Percentiles rank a stretch among this genome's conserved stretches.
phyloP scores from a whole-genome alignment of 805 yeast genomes.

The Teunomyces barrocoloradensis region DNA sequence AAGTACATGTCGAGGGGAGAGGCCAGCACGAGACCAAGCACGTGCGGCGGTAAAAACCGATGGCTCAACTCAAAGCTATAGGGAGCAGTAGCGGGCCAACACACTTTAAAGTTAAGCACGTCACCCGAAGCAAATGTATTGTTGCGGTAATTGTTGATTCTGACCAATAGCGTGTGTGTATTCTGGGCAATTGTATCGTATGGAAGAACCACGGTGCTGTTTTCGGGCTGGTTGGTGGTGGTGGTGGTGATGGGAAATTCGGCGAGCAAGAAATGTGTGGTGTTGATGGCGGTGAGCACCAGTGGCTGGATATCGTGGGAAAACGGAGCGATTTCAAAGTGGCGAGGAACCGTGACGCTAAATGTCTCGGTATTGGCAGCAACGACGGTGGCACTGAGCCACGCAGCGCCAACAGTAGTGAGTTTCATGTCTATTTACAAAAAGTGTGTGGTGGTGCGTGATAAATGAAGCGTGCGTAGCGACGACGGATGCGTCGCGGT shows the following conservation, averaged over 20 bases:
- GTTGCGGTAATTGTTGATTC: slow-evolving; percentile 34
- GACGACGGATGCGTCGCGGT: not conserved
- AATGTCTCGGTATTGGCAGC: slow-evolving; percentile 40
- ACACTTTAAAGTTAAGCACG: slow-evolving; percentile 26
- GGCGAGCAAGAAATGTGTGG: slow-evolving; percentile 18
- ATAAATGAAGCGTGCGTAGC: not conserved
- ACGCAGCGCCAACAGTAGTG: not conserved
- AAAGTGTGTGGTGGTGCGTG: too few relatives aligned
- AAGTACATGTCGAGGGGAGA: slow-evolving; percentile 15
- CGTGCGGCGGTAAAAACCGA: slow-evolving; percentile 16
- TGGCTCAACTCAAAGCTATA: slow-evolving; percentile 23
- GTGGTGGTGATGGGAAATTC: slow-evolving; percentile 26
- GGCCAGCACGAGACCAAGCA: slow-evolving; percentile 1
- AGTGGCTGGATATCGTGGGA: slow-evolving; percentile 12
- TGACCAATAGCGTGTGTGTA: slow-evolving; percentile 21
- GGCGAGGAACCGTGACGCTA: slow-evolving; percentile 29
- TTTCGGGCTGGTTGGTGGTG: slow-evolving; percentile 4
- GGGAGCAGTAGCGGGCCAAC: slow-evolving; percentile 38
- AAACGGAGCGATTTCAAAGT: slow-evolving; percentile 31
- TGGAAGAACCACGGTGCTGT: slow-evolving; percentile 2
- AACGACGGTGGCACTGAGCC: not conserved
- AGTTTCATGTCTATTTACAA: not conserved
- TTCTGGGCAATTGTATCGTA: slow-evolving; percentile 9
- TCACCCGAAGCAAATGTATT: slow-evolving; percentile 23
- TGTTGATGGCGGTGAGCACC: slow-evolving; percentile 19